Conservation (phyloP, 2,329 filamentous ascomycete genomes). For the Exophiala lecanii-corni region DNA sequence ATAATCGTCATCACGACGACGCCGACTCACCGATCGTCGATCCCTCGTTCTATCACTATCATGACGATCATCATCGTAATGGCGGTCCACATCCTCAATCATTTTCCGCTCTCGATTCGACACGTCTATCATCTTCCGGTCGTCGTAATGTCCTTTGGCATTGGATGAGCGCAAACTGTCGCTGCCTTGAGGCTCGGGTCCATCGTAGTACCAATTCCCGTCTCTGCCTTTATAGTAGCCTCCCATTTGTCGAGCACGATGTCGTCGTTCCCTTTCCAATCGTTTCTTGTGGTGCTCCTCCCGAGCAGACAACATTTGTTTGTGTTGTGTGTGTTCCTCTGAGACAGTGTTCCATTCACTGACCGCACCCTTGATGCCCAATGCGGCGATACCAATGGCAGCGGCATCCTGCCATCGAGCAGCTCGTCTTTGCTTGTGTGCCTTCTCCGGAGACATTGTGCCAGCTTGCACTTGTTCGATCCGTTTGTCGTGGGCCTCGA, state of each 20-base stretch:
- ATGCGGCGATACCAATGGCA: conserved; percentile 61
- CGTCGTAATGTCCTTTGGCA: conserved; percentile 14
- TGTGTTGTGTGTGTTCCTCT: conserved; percentile 55
- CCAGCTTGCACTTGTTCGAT: conserved; percentile 57
- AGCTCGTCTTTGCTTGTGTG: conserved; percentile 58
- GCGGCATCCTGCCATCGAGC: conserved; percentile 61
- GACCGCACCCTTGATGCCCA: conserved; percentile 64
- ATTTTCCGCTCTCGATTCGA: conserved; percentile 13
- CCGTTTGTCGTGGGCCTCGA: conserved; percentile 60
- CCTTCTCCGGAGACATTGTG: conserved; percentile 59
- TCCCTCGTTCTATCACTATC: background rate
- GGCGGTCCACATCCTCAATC: conserved; percentile 3
- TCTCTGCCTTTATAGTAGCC: conserved; percentile 27
- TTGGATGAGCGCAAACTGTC: conserved; percentile 14
- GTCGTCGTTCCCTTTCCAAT: conserved; percentile 20
- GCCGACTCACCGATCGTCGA: conserved; percentile 2
- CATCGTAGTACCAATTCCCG: conserved; percentile 26
- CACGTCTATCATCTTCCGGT: conserved; percentile 9
- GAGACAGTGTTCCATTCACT: conserved; percentile 65
- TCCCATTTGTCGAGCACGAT: conserved; percentile 18
- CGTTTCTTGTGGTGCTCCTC: conserved; percentile 31
- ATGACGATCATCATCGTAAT: conserved; percentile 8
- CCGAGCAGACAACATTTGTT: conserved; percentile 50
- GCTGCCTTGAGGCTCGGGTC: conserved; percentile 19
- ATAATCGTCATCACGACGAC: conserved; percentile 2